Percentiles rank a stretch among this genome's conserved stretches.
These are phyloP conservation scores for Polyporus tsugae DNA, from an alignment of 1,284 basidiomycete genomes.

Conservation along the genomic window DNA sequence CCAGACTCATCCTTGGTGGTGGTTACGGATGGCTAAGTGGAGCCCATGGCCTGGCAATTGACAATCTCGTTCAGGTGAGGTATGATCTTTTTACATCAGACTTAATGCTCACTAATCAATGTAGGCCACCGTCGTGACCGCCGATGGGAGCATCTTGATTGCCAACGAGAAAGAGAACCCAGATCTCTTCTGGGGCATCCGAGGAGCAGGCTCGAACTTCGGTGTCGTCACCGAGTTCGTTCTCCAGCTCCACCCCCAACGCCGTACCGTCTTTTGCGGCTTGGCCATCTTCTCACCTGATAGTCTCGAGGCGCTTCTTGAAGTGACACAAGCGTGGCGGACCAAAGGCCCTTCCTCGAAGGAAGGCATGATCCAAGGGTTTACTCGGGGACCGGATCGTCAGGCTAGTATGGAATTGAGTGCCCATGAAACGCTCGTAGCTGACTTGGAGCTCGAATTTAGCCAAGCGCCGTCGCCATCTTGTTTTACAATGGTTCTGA, in stretches of 20 bases:
- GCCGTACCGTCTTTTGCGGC: constrained; percentile 41
- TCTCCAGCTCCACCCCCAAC: constrained; percentile 46
- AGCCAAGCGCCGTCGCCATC: constrained; percentile 48
- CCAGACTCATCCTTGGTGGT: constrained; percentile 61
- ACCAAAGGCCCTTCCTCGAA: constrained; percentile 24
- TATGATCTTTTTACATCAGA: no score
- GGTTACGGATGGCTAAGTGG: constrained; percentile 65
- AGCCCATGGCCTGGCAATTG: constrained; percentile 61
- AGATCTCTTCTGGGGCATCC: constrained; percentile 55
- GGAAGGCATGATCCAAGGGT: constrained; percentile 30
- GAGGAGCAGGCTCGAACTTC: constrained; percentile 54
- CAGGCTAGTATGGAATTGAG: constrained; percentile 12
- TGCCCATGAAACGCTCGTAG: not conserved
- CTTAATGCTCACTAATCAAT: not conserved
- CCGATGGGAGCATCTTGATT: constrained; percentile 54
- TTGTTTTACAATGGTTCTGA: constrained; percentile 62
- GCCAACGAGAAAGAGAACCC: constrained; percentile 48
- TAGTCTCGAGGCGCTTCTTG: constrained; percentile 24
- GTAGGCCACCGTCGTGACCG: constrained; percentile 62
- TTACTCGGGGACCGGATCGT: constrained; percentile 28
- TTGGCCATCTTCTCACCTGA: constrained; percentile 45
- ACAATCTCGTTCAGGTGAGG: constrained; percentile 59
- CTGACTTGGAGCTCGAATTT: not conserved
- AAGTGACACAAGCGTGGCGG: constrained; percentile 25
- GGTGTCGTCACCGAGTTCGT: constrained; percentile 53